Evolutionary conservation across 1,284 basidiomycete species (phyloP).

Genomic region (Amylostereum chailletii): DNA sequence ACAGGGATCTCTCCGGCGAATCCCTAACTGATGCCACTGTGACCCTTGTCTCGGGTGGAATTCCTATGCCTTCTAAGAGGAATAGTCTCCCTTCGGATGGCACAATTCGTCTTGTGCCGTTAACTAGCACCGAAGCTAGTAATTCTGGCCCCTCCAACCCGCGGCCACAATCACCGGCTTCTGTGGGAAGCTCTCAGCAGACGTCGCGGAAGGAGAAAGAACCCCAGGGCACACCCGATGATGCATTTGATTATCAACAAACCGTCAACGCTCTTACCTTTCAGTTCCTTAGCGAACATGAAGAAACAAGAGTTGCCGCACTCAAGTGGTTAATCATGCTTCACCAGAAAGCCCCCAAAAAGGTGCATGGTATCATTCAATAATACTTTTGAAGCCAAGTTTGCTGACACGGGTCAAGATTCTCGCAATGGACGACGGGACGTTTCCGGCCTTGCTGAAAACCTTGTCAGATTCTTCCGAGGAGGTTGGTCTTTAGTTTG

Average conservation of each 20-base stretch:
- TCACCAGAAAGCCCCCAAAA: constrained; percentile 94
- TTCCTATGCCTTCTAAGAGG: constrained; percentile 12
- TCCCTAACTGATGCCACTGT: constrained; percentile 23
- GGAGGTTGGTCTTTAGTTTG: constrained; percentile 45
- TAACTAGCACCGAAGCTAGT: constrained; percentile 2
- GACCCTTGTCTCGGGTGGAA: constrained; percentile 17
- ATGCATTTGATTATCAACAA: constrained; percentile 86
- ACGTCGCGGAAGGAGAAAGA: constrained; percentile 20
- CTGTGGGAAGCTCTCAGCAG: constrained; percentile 21
- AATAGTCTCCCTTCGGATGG: constrained; percentile 7
- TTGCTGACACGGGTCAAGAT: constrained; percentile 43
- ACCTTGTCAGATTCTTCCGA: constrained; percentile 95
- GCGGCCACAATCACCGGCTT: constrained; percentile 25
- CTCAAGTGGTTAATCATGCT: constrained; percentile 99
- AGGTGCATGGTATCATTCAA: constrained; percentile 37
- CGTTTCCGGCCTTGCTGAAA: constrained; percentile 92
- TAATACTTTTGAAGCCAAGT: constrained; percentile 3
- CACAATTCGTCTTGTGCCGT: constrained; percentile 2
- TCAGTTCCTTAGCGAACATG: constrained; percentile 93
- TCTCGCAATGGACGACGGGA: constrained; percentile 92
- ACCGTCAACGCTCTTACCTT: constrained; percentile 91
- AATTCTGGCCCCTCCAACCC: constrained; percentile 15
- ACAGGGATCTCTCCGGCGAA: constrained; percentile 8
- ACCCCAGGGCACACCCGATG: constrained; percentile 22
- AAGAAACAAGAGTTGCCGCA: constrained; percentile 92